These are phyloP conservation scores for Diaporthe helianthi DNA, from an alignment of 2,329 filamentous ascomycete genomes.

Conservation along the genomic window DNA sequence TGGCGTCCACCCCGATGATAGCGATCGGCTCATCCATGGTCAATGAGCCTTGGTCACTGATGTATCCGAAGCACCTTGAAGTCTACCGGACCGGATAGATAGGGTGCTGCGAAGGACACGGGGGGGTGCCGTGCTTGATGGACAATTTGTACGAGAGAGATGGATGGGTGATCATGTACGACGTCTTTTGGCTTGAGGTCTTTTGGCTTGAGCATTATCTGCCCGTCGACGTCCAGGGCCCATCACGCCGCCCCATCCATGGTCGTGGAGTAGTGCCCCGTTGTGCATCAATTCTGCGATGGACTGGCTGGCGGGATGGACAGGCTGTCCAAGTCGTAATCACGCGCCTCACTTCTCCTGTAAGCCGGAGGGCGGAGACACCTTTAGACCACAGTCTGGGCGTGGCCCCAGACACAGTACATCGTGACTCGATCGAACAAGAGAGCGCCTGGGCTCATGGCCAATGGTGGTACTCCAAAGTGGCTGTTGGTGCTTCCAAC, in stretches of 20 bases:
- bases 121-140: not conserved
- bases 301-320: conserved; percentile 8
- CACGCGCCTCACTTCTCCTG: conserved; percentile 7
- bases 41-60: not conserved
- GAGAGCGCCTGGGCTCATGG: not conserved
- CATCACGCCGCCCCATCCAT: conserved; percentile 6
- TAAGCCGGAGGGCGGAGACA: conserved; percentile 19
- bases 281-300: conserved; percentile 7
- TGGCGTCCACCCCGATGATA: conserved; percentile 36
- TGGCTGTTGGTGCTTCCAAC: conserved; percentile 22
- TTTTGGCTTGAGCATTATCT: not conserved
- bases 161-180: not conserved
- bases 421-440: not conserved
- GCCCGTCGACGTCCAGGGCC: not conserved
- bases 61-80: conserved; percentile 23
- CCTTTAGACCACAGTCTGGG: conserved; percentile 15
- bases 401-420: conserved; percentile 8
- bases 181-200: not conserved
- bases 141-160: not conserved
- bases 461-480: not conserved
- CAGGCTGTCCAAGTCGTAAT: not conserved
- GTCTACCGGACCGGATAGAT: conserved; percentile 9
- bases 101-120: not conserved
- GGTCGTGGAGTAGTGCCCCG: conserved; percentile 15
- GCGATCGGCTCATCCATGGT: conserved; percentile 33